A percentile compares a stretch with the other conserved stretches of the same genome.
Evolutionary conservation across 108 stramenopile genomes (phyloP).

Genomic region (Pelagomonas calceolata): DNA sequence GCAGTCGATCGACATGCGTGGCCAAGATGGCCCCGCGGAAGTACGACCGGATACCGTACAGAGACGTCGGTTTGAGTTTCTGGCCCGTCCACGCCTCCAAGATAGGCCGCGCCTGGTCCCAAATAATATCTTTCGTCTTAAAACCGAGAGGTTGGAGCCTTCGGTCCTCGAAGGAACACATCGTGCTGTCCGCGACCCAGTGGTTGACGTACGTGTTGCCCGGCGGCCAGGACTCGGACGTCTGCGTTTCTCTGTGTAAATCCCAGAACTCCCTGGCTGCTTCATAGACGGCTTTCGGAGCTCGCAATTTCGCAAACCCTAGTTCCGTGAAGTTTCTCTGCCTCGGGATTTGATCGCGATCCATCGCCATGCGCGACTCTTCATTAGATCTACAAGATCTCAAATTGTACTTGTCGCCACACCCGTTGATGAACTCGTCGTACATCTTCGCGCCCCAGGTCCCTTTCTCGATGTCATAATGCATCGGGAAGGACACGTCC

Average conservation of each 20-base stretch:
- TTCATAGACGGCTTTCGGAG: constrained; percentile 28
- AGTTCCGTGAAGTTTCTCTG: neutral
- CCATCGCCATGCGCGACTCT: neutral
- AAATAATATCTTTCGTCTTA: constrained; percentile 16
- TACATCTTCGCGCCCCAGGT: constrained; percentile 25
- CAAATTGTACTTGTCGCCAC: constrained; percentile 23
- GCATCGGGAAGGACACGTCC: constrained; percentile 68
- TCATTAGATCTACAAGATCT: neutral
- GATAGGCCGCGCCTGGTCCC: constrained; percentile 29
- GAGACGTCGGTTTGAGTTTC: constrained; percentile 54
- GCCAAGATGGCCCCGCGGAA: constrained; percentile 53
- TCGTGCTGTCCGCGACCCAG: constrained; percentile 53
- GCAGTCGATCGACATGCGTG: constrained; percentile 78
- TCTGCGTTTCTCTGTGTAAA: constrained; percentile 9
- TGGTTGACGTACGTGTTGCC: constrained; percentile 70
- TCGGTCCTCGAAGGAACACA: constrained; percentile 50
- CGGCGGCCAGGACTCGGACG: constrained; percentile 46
- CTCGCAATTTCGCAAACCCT: constrained; percentile 32
- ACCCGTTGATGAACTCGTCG: constrained; percentile 28
- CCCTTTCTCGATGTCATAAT: constrained; percentile 20
- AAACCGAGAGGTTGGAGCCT: constrained; percentile 18
- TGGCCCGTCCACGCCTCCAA: constrained; percentile 67
- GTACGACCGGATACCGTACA: constrained; percentile 85
- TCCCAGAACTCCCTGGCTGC: constrained; percentile 43
- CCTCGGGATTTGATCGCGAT: neutral